Evolutionary conservation across 2,329 filamentous ascomycete genomes (phyloP), one percentile per base, ranked within the genome.

Genomic region (Scytalidium lignicola): DNA sequence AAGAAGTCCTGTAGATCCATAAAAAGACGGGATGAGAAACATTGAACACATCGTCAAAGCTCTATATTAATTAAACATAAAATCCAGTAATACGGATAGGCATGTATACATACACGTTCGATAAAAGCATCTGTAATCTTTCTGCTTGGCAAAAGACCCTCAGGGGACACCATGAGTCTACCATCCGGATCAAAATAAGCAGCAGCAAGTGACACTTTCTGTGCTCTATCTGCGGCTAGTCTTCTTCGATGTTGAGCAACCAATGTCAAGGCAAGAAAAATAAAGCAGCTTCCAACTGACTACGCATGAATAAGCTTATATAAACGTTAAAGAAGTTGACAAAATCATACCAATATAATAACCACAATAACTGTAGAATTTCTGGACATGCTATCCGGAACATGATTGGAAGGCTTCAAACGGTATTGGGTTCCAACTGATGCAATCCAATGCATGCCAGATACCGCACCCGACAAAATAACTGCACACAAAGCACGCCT

Each of bases 371-470:
- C 78, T 19, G 85, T 88, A 4, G 79, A 77, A 47, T 82, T 82
- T 44, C 83, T 74, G 8, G 80, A 78, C 22, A 79, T 65, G 43
- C 72, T 64, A 43, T 69, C 69, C 13, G 63, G 51, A 28, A 55
- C 57, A 26, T 70, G 55, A 44, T 72, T 70, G 46, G 75, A 64
- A 41, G 73, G 63, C 55, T 76, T 66, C 46, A 88, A 66, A 41
- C 74, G 74, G 64, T 91, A 93, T 8, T 67, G 64, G 3, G 88
- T 93, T 15, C 87, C 87, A 10, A 80, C 75, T 3, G 85, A 78
- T 26, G 86, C 89, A 49, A 85, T 85, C 86, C 88, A 95, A 68
- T 95, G 89, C 89, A 95, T 93, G 1, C 87, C 88, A 9, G 85
- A 90, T 2, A 93, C 86, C 39, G 86, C 88, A 15, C 79, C 74